Percentiles rank a stretch among this genome's conserved stretches.
Evolutionary conservation across 176 grass and related monocot genomes (phyloP).

Genomic region (Ensete ventricosum): DNA sequence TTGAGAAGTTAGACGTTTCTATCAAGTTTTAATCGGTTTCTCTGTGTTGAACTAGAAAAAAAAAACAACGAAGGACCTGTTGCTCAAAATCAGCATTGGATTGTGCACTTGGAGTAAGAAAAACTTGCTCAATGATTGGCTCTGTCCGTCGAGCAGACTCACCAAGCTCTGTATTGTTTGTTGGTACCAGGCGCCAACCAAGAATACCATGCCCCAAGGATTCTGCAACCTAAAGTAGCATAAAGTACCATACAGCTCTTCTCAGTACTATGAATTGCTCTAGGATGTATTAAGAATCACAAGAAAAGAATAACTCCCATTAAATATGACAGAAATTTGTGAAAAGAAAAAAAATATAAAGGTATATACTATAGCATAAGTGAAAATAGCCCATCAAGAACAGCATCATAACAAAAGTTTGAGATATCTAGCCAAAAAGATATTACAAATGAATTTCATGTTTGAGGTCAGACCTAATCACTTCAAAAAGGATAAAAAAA

Average conservation of each 20-base stretch:
- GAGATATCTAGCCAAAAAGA: neutral
- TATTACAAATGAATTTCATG: neutral
- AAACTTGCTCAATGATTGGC: constrained; percentile 82
- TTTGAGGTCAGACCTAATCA: no score
- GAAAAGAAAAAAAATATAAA: neutral
- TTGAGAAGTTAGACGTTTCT: neutral
- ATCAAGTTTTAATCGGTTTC: neutral
- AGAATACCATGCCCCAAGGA: constrained; percentile 66
- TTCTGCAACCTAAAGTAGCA: constrained; percentile 39
- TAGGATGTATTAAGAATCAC: neutral
- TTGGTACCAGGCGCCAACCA: constrained; percentile 80
- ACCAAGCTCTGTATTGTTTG: constrained; percentile 77
- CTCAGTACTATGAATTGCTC: neutral
- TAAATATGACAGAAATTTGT: neutral
- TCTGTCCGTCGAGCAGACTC: constrained; percentile 64
- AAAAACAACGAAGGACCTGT: constrained; percentile 39
- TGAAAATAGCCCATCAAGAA: neutral
- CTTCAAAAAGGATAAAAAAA: no score
- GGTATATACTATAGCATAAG: neutral
- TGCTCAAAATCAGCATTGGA: constrained; percentile 67
- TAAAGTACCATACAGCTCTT: neutral
- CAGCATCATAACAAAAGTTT: neutral
- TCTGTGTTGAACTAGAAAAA: neutral
- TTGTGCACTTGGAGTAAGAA: constrained; percentile 53
- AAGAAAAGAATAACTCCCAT: neutral